A percentile compares a stretch with the other conserved stretches of the same genome.
These are phyloP conservation scores for Ophiostoma populinum DNA, from an alignment of 2,329 filamentous ascomycete genomes.

Conservation along the genomic window DNA sequence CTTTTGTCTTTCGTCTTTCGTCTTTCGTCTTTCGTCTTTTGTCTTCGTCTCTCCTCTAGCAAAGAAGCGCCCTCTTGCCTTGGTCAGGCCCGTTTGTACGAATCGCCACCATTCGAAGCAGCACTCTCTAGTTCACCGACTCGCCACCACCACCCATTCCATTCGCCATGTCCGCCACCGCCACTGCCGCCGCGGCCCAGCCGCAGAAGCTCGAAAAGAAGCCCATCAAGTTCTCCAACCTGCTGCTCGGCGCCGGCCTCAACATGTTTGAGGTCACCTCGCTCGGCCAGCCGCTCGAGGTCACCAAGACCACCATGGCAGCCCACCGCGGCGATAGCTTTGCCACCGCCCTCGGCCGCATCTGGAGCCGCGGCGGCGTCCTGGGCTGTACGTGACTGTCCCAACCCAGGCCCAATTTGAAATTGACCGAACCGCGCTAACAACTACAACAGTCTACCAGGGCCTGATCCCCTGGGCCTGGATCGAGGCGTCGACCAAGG, in stretches of 20 bases:
- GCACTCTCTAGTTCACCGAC: neutral
- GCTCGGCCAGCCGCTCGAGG: slow-evolving; percentile 71
- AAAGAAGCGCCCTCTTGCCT: slow-evolving; percentile 86
- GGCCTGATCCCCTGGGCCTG: slow-evolving; percentile 98
- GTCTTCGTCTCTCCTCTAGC: no score
- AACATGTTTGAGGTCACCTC: slow-evolving; percentile 82
- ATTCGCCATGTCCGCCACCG: slow-evolving; percentile 38
- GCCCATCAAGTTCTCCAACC: slow-evolving; percentile 98
- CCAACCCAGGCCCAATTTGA: no score
- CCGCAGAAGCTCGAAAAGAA: slow-evolving; percentile 74
- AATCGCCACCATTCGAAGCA: slow-evolving; percentile 6
- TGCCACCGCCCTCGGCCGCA: slow-evolving; percentile 59
- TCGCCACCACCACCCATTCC: neutral
- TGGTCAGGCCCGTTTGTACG: slow-evolving; percentile 70
- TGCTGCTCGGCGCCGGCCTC: slow-evolving; percentile 82
- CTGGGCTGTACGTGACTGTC: slow-evolving; percentile 62
- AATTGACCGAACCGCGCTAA: slow-evolving; percentile 2
- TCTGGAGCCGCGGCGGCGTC: slow-evolving; percentile 87
- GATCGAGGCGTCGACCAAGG: slow-evolving; percentile 99
- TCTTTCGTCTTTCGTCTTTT: no score
- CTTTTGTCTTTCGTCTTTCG: no score
- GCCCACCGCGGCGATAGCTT: slow-evolving; percentile 87
- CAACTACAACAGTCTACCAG: slow-evolving; percentile 63
- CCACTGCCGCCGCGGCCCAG: slow-evolving; percentile 32
- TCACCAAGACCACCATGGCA: slow-evolving; percentile 99